A percentile compares a stretch with the other conserved stretches of the same genome.
Evolutionary conservation across 2,329 filamentous ascomycete species (phyloP).

Genomic region (Fusarium cyanostomum): DNA sequence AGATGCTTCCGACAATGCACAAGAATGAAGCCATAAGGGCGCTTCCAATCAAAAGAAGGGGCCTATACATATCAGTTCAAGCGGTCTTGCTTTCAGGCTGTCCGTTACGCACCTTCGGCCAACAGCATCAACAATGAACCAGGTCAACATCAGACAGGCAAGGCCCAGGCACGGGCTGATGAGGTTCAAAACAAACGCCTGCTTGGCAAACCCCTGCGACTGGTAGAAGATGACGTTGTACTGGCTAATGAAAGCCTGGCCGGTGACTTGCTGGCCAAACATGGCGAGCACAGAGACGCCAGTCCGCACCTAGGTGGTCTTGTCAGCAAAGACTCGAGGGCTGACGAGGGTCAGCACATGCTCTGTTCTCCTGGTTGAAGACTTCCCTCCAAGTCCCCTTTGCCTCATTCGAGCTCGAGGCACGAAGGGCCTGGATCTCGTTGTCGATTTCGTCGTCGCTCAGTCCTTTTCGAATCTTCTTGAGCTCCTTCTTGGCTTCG

Average conservation of each 20-base stretch:
- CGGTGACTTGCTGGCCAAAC: slow-evolving; percentile 47
- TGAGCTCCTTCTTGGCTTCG: slow-evolving; percentile 47
- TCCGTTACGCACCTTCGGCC: slow-evolving; percentile 36
- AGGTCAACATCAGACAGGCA: slow-evolving; percentile 30
- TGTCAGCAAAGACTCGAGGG: too few relatives aligned
- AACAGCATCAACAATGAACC: slow-evolving; percentile 40
- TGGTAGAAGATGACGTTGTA: slow-evolving; percentile 47
- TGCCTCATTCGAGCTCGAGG: neutral
- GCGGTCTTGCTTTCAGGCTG: too few relatives aligned
- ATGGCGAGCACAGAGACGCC: slow-evolving; percentile 43
- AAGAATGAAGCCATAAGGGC: slow-evolving; percentile 38
- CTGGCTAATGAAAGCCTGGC: slow-evolving; percentile 44
- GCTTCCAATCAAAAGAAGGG: slow-evolving; percentile 37
- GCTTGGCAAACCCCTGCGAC: slow-evolving; percentile 37
- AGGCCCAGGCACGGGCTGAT: slow-evolving; percentile 26
- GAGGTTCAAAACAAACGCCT: slow-evolving; percentile 42
- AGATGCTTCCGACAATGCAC: slow-evolving; percentile 35
- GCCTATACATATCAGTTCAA: neutral
- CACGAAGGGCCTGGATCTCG: slow-evolving; percentile 36
- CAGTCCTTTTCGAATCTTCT: slow-evolving; percentile 44
- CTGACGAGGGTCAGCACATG: too few relatives aligned
- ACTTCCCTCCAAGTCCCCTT: slow-evolving; percentile 19
- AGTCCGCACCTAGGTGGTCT: slow-evolving; percentile 12
- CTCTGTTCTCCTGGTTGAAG: slow-evolving; percentile 2
- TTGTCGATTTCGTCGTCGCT: slow-evolving; percentile 40